Evolutionary conservation across 495 filamentous ascomycete species (phyloP), one percentile per base, ranked within the genome.

Genomic region (Zalerion maritima): DNA sequence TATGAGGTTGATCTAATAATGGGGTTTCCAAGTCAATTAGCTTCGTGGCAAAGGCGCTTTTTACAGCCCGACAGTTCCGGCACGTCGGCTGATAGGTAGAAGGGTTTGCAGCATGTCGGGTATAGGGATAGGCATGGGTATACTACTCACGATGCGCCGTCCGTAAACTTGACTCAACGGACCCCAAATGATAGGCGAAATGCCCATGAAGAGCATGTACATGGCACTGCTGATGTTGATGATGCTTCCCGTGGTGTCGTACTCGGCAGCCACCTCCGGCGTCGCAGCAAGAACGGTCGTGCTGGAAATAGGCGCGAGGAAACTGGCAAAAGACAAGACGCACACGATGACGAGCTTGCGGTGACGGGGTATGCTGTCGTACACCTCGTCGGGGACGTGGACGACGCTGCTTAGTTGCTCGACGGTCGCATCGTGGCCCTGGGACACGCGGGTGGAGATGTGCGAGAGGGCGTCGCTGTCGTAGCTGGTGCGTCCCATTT

Each of bases 141-240:
- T n/a, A n/a, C n/a, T n/a, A 42, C 67, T 49, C 41, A 78, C 71
- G 42, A 56, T 55, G 46, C 68, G 58, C 34, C 75, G 54, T 10
- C 75, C 75, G 37, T 70, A 81, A 1, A 78, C 72, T 41, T 76
- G 68, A 29, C 67, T 73, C 38, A 81, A 45, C 3, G 77, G 75
- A 0, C 77, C 75, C 67, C 73, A 81, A 28, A 81, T 57, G 3
- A 67, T 60, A 3, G 76, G 69, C 23, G 66, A 64, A 1, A 83
- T 28, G 0, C 75, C 78, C 77, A 81, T 81, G 37, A 72, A 73
- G 0, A 74, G 39, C 54, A 81, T 53, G 37, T 79, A 81, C 14
- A 79, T 35, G 2, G 75, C 75, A 54, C 81, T 83, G 36, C 62
- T 67, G 12, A 78, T 49, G 39, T 80, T 75, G 45, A 83, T 65